Evolutionary conservation across 345 rosid genomes (phyloP), one percentile per base, ranked within the genome.

Genomic region (Populus ilicifolia): DNA sequence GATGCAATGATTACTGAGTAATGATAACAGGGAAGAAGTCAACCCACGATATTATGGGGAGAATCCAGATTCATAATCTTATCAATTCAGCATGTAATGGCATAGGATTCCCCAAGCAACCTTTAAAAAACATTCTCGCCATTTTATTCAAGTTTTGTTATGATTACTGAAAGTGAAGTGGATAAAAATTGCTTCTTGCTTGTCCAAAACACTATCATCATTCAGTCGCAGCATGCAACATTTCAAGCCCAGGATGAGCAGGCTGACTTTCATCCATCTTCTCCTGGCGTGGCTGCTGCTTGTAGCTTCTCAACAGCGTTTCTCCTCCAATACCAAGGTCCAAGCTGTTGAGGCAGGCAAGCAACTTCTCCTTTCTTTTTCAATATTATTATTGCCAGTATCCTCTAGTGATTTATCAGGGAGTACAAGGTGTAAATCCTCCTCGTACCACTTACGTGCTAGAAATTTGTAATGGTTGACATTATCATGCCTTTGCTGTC

Each of bases 311-410:
- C 86, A 69, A 75, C 81, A 61, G 13, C 74, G 44, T 76, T 54
- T 61, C 74, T 36, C 76, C 72, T 39, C 21, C 41, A 69, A 68
- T n/a, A 69, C 80, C 74, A 66, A 50, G 71, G 87, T 83, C 82
- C 87, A 78, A 68, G 88, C 88, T 33, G 75, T 20, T 72, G 88
- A 82, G 70, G 83, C 87, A 85, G 90, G 92, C 72, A 86, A 83
- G 69, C 67, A 12, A 39, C 69, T 27, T 75, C 43, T 33, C 25
- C 48, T 44, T 62, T 69, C 77, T 27, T 59, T 30, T 18, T 29
- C 17, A 35, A 21, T 74, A 30, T 9, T 17, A 41, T 23, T 25
- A 20, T 6, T 17, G 10, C 1, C 6, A 35, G 23, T 11, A 59
- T 1, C 29, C 20, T 25, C 13, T 6, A 21, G 54, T 16, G 54